Conservation (phyloP, 345 rosid species). For the Lepidium didymum region DNA sequence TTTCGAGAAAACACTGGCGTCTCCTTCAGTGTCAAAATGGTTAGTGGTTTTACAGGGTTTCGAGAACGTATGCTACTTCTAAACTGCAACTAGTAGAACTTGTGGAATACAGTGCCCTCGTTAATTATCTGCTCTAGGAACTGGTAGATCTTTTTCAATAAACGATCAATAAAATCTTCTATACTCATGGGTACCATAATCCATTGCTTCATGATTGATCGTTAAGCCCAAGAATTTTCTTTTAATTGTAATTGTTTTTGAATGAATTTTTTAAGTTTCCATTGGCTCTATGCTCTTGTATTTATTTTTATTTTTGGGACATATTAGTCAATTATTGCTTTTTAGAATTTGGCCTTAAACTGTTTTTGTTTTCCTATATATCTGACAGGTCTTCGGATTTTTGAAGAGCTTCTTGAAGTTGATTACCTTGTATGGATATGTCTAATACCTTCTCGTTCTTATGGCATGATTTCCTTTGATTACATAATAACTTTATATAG, state of each 20-base stretch:
- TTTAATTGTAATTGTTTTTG: background rate
- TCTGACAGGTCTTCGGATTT: conserved; percentile 92
- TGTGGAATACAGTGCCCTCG: background rate
- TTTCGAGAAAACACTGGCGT: conserved; percentile 97
- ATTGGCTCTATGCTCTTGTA: background rate
- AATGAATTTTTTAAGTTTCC: background rate
- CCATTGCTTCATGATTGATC: background rate
- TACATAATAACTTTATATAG: conserved; percentile 12
- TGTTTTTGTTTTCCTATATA: background rate
- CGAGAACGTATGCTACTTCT: conserved; percentile 10
- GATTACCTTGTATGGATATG: conserved; percentile 84
- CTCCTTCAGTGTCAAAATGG: conserved; percentile 99
- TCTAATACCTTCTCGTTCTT: background rate
- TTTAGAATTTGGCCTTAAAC: background rate
- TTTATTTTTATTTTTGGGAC: background rate
- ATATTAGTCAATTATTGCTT: background rate
- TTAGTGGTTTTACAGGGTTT: conserved; percentile 25
- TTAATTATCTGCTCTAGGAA: conserved; percentile 3
- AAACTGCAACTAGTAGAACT: background rate
- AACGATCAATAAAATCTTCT: background rate
- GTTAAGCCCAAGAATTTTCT: background rate
- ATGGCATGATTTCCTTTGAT: conserved; percentile 5
- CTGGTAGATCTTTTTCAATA: background rate
- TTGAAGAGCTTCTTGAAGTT: conserved; percentile 99
- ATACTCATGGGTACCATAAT: background rate